These are phyloP conservation scores for Sporothrix globosa DNA, from an alignment of 2,329 filamentous ascomycete species.

Conservation along the genomic window DNA sequence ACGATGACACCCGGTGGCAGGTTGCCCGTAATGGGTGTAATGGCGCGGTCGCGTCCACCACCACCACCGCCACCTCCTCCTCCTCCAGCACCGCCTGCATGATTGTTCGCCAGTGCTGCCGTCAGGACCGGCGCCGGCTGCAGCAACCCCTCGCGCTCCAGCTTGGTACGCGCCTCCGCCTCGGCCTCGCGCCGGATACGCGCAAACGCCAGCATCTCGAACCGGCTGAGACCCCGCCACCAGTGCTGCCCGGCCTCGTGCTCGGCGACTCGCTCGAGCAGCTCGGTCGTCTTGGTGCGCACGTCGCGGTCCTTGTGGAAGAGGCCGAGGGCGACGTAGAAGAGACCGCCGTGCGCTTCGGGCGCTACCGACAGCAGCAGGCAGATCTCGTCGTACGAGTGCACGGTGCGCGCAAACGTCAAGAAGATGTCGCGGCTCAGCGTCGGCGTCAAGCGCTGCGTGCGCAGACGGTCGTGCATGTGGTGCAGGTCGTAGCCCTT, in stretches of 20 bases:
- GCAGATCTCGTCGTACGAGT: slow-evolving; percentile 82
- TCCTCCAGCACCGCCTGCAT: background rate
- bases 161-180: slow-evolving; percentile 52
- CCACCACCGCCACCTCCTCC: background rate
- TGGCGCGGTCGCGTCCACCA: slow-evolving; percentile 6
- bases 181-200: slow-evolving; percentile 72
- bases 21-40: slow-evolving; percentile 15
- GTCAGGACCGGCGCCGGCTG: slow-evolving; percentile 40
- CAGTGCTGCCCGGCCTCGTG: slow-evolving; percentile 94
- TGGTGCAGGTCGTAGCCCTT: slow-evolving; percentile 87
- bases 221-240: slow-evolving; percentile 83
- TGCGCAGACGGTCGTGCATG: slow-evolving; percentile 86
- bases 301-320: slow-evolving; percentile 88
- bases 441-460: slow-evolving; percentile 73
- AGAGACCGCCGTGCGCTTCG: slow-evolving; percentile 83
- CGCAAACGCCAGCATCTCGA: slow-evolving; percentile 83
- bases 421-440: slow-evolving; percentile 85
- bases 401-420: slow-evolving; percentile 73
- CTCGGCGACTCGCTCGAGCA: slow-evolving; percentile 79
- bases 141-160: slow-evolving; percentile 51
- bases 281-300: slow-evolving; percentile 72
- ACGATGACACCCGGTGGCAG: background rate
- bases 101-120: background rate
- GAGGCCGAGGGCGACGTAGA: slow-evolving; percentile 86
- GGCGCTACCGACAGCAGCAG: slow-evolving; percentile 81